phyloP scores from a whole-genome alignment of 2,329 filamentous ascomycete genomes.

The Sporothrix phasma region DNA sequence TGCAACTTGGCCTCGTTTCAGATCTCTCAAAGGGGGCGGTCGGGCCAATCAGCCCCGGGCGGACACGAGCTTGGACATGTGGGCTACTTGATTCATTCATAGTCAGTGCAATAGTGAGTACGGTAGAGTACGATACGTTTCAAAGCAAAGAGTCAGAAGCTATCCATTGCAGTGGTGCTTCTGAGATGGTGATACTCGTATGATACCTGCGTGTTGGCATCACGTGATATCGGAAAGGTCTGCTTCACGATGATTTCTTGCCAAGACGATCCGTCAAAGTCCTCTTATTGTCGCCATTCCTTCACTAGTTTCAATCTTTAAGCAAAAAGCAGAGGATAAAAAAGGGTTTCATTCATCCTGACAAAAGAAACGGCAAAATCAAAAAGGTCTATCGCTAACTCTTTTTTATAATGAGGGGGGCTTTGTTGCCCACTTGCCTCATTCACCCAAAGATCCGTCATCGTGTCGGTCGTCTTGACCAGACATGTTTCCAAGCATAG shows the following conservation, averaged over 20 bases:
- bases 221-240: too few relatives aligned
- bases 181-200: too few relatives aligned
- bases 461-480: not conserved
- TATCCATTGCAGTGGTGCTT: too few relatives aligned
- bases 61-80: not conserved
- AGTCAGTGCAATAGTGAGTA: too few relatives aligned
- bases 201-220: too few relatives aligned
- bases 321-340: too few relatives aligned
- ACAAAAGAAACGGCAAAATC: not conserved
- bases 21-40: not conserved
- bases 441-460: not conserved
- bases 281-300: too few relatives aligned
- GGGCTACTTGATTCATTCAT: not conserved
- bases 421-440: not conserved
- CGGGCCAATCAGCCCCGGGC: not conserved
- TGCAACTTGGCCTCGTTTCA: not conserved
- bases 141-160: too few relatives aligned
- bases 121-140: too few relatives aligned
- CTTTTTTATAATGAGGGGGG: not conserved
- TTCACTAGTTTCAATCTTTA: too few relatives aligned
- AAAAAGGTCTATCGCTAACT: slow-evolving; percentile 7
- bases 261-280: too few relatives aligned
- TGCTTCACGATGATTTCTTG: too few relatives aligned
- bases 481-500: not conserved
- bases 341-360: not conserved